Base-by-base conservation (phyloP, 1,139 yeast species). In the Blastobotrys petasosporus region DNA sequence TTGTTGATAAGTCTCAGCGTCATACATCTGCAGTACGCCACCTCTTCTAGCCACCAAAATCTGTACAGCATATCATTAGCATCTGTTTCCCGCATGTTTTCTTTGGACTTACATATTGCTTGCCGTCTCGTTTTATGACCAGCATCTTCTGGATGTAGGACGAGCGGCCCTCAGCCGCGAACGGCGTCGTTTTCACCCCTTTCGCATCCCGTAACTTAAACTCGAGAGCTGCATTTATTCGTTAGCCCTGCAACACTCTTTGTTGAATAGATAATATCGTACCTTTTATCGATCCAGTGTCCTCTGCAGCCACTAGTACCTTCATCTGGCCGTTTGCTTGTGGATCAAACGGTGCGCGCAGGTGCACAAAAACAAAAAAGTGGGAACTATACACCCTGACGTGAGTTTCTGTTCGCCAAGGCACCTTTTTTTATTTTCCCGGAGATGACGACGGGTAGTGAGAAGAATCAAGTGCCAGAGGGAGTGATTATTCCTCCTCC, bases 401-500 rank as follows among this genome's bases (percentile, higher is more conserved):
- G n/a, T n/a, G n/a, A n/a, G n/a, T n/a, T n/a, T n/a, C n/a, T n/a
- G n/a, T n/a, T n/a, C n/a, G n/a, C n/a, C n/a, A n/a, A n/a, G n/a
- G n/a, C n/a, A n/a, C n/a, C 41, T 38, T 28, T 12, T 33, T 15
- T 5, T 15, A 6, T 31, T 20, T 20, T 4, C 4, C 25, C 6
- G 7, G 7, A 4, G 7, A 20, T 20, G 25, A 20, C 25, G 25
- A 20, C 25, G n/a, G n/a, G n/a, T 20, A 20, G 7, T 20, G 25
- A 20, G 4, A 20, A 20, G 16, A 37, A 32, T 3, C 48, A 53
- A 16, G 57, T 66, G 1, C 79, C 80, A 1, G 67, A 64, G 0
- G 75, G 73, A 17, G 59, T 77, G 9, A 67, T 65, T 11, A 63
- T 78, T 2, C 88, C 88, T 0, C 85, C 86, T 1, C 71, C 71